Evolutionary conservation across 805 yeast species (phyloP).

Genomic region (Blastobotrys robertii): DNA sequence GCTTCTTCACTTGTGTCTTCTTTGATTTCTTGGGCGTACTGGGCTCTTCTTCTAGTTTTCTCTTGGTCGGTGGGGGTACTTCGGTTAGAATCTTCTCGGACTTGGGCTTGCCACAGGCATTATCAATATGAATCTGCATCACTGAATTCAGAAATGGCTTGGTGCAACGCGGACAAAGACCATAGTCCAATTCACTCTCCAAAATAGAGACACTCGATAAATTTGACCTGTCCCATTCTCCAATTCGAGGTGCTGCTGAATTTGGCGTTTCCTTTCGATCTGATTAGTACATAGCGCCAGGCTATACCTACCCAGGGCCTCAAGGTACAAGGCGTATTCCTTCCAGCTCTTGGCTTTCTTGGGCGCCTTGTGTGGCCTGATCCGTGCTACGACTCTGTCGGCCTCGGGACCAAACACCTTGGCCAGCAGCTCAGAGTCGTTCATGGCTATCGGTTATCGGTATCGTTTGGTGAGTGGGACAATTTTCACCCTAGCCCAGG

Average conservation of each 20-base stretch:
- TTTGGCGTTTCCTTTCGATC: too few species aligned
- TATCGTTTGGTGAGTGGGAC: background rate
- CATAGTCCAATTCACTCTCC: slow-evolving; percentile 19
- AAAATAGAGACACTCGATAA: slow-evolving; percentile 20
- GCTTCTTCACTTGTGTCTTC: background rate
- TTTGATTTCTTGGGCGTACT: background rate
- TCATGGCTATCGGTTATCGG: background rate
- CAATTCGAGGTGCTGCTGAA: background rate
- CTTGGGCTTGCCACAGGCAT: slow-evolving; percentile 4
- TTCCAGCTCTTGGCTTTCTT: slow-evolving; percentile 6
- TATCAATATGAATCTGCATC: slow-evolving; percentile 15
- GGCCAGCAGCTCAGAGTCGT: slow-evolving; percentile 1
- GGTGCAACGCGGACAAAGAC: slow-evolving; percentile 22
- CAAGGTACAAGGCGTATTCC: slow-evolving; percentile 11
- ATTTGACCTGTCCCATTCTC: slow-evolving; percentile 18
- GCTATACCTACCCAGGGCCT: slow-evolving; percentile 3
- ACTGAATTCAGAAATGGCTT: slow-evolving; percentile 22
- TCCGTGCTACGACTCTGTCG: slow-evolving; percentile 4
- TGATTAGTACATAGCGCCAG: too few species aligned
- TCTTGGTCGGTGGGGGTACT: slow-evolving; percentile 5
- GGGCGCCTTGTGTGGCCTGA: slow-evolving; percentile 1
- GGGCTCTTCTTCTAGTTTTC: slow-evolving; percentile 4
- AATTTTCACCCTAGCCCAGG: too few species aligned
- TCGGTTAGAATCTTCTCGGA: slow-evolving; percentile 2
- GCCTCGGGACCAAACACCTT: slow-evolving; percentile 6